phyloP scores from a whole-genome alignment of 2,329 filamentous ascomycete genomes.

The Zasmidium cellare region DNA sequence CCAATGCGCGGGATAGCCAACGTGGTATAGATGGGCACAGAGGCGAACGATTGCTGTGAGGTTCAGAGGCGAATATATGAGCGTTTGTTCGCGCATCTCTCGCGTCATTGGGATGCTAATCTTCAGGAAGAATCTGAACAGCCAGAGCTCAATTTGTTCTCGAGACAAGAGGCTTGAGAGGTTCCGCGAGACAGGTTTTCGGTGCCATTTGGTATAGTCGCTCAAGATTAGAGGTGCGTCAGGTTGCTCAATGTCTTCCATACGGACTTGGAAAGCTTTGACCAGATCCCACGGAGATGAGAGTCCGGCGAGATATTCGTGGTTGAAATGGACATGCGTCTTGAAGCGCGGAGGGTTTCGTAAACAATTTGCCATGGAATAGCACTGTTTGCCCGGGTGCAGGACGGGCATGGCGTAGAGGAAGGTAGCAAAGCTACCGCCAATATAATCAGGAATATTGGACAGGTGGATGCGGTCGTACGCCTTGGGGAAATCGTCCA shows the following conservation, averaged over 20 bases:
- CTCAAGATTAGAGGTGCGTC: neutral
- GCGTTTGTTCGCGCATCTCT: neutral
- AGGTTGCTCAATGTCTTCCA: neutral
- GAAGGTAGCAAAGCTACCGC: slow-evolving; percentile 8
- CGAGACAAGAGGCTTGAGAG: slow-evolving; percentile 4
- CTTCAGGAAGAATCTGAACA: slow-evolving; percentile 16
- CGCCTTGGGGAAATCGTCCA: slow-evolving; percentile 1
- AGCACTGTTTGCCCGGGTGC: slow-evolving; percentile 3
- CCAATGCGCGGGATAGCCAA: slow-evolving; percentile 20
- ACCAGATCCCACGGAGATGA: slow-evolving; percentile 2
- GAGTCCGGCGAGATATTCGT: slow-evolving; percentile 9
- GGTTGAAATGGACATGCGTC: slow-evolving; percentile 2
- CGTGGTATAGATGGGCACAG: slow-evolving; percentile 10
- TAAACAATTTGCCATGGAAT: slow-evolving; percentile 7
- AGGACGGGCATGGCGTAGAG: slow-evolving; percentile 7
- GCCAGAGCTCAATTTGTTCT: slow-evolving; percentile 5
- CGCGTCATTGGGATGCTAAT: slow-evolving; percentile 9
- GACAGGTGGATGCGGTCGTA: slow-evolving; percentile 18
- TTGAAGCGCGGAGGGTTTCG: slow-evolving; percentile 12
- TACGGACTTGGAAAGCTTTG: slow-evolving; percentile 8
- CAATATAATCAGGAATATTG: slow-evolving; percentile 16
- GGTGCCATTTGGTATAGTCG: slow-evolving; percentile 7
- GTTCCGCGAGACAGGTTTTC: neutral
- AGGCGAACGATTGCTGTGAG: slow-evolving; percentile 16
- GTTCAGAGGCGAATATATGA: slow-evolving; percentile 22